Evolutionary conservation across 192 early-diverging fungal genomes (phyloP).

Genomic region (Rhizophlyctis rosea): DNA sequence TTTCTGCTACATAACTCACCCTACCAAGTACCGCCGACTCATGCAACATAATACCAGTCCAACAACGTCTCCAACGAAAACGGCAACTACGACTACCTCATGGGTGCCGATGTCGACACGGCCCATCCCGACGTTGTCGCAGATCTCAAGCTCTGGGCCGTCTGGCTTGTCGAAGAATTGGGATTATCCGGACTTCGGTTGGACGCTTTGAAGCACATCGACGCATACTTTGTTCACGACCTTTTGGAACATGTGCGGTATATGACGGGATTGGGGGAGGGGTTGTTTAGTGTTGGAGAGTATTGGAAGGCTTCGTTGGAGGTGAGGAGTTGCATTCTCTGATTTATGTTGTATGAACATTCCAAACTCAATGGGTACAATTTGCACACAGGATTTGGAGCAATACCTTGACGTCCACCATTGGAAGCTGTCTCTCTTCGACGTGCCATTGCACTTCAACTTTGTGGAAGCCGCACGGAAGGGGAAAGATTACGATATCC

Average conservation of each 20-base stretch:
- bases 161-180: constrained; percentile 28
- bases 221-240: constrained; percentile 25
- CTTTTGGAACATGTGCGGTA: constrained; percentile 23
- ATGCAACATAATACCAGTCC: constrained; percentile 8
- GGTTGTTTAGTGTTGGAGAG: constrained; percentile 26
- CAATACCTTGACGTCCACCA: constrained; percentile 27
- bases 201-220: constrained; percentile 32
- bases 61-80: constrained; percentile 45
- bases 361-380: constrained; percentile 14
- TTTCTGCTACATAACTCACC: neutral
- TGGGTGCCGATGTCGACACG: constrained; percentile 42
- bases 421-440: constrained; percentile 31
- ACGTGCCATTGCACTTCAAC: constrained; percentile 31
- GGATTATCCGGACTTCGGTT: constrained; percentile 23
- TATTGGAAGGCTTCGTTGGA: constrained; percentile 3
- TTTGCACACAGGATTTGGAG: constrained; percentile 22
- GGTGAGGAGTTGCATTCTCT: neutral
- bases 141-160: constrained; percentile 19
- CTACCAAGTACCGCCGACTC: neutral
- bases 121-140: constrained; percentile 11
- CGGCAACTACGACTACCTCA: constrained; percentile 50
- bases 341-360: neutral
- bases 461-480: constrained; percentile 10
- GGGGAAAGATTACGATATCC: constrained; percentile 23
- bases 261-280: constrained; percentile 13